These are phyloP conservation scores for Trichoderma oligosporum DNA, from an alignment of 2,329 filamentous ascomycete species.

Conservation along the genomic window DNA sequence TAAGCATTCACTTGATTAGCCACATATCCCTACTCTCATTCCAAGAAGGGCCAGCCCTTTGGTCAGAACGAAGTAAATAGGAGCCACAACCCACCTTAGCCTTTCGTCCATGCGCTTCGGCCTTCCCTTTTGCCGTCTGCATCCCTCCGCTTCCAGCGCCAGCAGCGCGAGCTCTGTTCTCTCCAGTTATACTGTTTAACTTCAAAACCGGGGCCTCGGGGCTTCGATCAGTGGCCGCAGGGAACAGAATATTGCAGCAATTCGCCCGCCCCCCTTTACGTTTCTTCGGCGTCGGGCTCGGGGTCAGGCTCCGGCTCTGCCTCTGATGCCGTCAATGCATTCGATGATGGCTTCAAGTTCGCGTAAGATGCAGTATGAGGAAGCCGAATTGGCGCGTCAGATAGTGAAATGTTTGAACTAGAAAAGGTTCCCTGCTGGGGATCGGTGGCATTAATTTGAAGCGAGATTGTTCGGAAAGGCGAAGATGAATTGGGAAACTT, in stretches of 20 bases:
- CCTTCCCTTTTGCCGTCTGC: slow-evolving; percentile 53
- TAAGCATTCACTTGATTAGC: not conserved
- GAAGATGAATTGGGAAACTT: slow-evolving; percentile 17
- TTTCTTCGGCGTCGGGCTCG: slow-evolving; percentile 11
- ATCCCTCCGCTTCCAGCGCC: slow-evolving; percentile 39
- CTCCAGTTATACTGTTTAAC: not conserved
- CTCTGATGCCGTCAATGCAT: slow-evolving; percentile 17
- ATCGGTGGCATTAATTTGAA: slow-evolving; percentile 7
- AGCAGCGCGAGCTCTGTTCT: slow-evolving; percentile 7
- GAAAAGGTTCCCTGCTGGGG: slow-evolving; percentile 12
- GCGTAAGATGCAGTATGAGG: not conserved
- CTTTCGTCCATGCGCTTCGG: slow-evolving; percentile 58
- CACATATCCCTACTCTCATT: not conserved
- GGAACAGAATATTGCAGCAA: not conserved
- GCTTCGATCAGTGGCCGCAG: slow-evolving; percentile 1
- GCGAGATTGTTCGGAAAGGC: slow-evolving; percentile 14
- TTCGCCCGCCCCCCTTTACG: slow-evolving; percentile 4
- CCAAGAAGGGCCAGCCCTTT: not conserved
- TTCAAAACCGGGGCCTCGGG: not conserved
- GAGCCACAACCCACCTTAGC: slow-evolving; percentile 48
- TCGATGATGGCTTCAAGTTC: slow-evolving; percentile 8
- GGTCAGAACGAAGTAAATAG: not conserved
- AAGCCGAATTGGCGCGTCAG: slow-evolving; percentile 13
- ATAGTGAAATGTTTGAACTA: not conserved
- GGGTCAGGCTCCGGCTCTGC: slow-evolving; percentile 19